Percentiles rank a stretch among this genome's conserved stretches.
These are phyloP conservation scores for Closterium sp. DNA, from an alignment of 139 green algal species.

Conservation along the genomic window DNA sequence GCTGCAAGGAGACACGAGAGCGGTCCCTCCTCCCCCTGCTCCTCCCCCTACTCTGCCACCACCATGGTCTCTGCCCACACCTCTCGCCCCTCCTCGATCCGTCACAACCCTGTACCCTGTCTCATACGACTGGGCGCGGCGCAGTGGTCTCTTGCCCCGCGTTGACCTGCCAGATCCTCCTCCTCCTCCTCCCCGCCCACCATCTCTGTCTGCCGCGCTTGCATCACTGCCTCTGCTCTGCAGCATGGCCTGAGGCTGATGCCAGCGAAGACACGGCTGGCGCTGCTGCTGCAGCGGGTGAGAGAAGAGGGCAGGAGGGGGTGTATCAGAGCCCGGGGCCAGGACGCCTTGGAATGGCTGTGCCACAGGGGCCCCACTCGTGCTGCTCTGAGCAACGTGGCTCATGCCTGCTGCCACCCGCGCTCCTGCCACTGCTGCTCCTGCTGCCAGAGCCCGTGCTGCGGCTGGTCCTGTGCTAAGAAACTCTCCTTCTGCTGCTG, in stretches of 20 bases:
- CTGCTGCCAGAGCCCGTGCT: not conserved
- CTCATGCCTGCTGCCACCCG: not conserved
- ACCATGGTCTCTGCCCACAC: not conserved
- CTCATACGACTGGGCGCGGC: not conserved
- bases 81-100: not conserved
- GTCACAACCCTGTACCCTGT: not conserved
- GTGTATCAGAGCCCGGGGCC: not conserved
- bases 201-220: not conserved
- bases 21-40: not conserved
- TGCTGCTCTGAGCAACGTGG: not conserved
- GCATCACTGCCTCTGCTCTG: not conserved
- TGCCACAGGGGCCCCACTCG: not conserved
- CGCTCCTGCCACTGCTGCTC: no score
- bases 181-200: not conserved
- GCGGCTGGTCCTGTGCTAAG: no score
- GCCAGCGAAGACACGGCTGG: not conserved
- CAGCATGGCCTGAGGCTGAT: not conserved
- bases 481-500: not conserved
- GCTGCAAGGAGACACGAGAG: not conserved
- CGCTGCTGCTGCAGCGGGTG: not conserved
- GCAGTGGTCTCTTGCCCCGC: not conserved
- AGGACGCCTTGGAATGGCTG: not conserved
- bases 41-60: not conserved
- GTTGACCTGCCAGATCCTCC: not conserved
- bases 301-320: not conserved